These are phyloP conservation scores for Gnomoniopsis sp. DNA, from an alignment of 2,329 filamentous ascomycete species.

Conservation along the genomic window DNA sequence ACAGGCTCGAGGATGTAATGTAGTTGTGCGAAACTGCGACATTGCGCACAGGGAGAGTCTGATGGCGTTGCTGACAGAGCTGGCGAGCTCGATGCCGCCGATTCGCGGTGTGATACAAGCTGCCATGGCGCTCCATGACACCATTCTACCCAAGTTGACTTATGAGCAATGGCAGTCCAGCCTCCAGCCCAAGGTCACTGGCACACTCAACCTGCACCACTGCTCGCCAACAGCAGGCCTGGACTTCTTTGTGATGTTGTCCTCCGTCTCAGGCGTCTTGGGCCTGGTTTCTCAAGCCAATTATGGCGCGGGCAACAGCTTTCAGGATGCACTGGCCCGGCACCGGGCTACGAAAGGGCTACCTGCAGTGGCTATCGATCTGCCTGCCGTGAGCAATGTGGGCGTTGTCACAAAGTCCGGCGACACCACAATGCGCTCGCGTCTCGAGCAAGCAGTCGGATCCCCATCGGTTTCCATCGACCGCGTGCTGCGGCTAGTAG, in stretches of 20 bases:
- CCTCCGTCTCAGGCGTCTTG: background rate
- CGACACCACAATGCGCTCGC: constrained; percentile 14
- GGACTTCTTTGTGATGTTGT: constrained; percentile 11
- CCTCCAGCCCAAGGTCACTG: background rate
- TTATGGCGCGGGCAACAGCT: constrained; percentile 46
- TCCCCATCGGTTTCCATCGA: background rate
- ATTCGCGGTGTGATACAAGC: constrained; percentile 37
- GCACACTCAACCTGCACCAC: constrained; percentile 25
- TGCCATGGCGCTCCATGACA: constrained; percentile 32
- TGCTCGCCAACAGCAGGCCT: constrained; percentile 26
- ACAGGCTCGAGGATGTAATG: constrained; percentile 14
- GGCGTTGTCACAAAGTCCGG: constrained; percentile 9
- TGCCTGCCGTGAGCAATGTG: constrained; percentile 23
- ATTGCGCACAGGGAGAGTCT: constrained; percentile 27
- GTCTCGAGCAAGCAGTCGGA: background rate
- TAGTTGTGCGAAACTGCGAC: constrained; percentile 26
- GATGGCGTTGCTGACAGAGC: constrained; percentile 20
- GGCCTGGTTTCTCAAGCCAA: background rate
- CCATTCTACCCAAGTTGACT: background rate
- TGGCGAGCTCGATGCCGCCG: constrained; percentile 23
- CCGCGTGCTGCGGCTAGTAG: too few species aligned
- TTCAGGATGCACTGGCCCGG: constrained; percentile 44
- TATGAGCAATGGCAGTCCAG: background rate
- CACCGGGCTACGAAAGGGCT: constrained; percentile 19
- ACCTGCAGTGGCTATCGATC: constrained; percentile 23